Base-by-base conservation (phyloP, 257 asterid genomes). In the Catharanthus roseus region DNA sequence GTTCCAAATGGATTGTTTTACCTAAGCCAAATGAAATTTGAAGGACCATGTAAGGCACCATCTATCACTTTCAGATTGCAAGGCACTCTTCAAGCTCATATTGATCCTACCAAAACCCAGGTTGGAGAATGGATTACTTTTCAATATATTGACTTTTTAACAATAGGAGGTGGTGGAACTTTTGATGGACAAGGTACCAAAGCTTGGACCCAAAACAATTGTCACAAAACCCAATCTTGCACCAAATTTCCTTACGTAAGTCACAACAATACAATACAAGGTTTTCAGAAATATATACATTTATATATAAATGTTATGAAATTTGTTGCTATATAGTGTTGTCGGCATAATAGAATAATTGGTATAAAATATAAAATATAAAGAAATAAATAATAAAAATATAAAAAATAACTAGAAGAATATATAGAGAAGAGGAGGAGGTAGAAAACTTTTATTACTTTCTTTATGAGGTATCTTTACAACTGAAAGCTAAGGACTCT, bases 31-130 rank as follows among this genome's bases (percentile, higher is more conserved):
- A 38, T 18, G 33, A 42, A 64, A 8, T 16, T 65, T 11, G 21
- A 21, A 24, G 69, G 69, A 10, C 69, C 50, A 2, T 65, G 69
- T 53, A 65, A 39, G 33, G 53, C 51, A 51, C 34, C 69, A n/a
- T n/a, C n/a, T 2, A n/a, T 65, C 23, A 5, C 28, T 9, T 41
- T 65, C 12, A 23, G 23, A n/a, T 5, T 65, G 26, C 18, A 65
- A 23, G 69, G 69, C 19, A 39, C 53, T 18, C 29, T 65, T 21
- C 53, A 36, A 15, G 69, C 69, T n/a, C 51, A 23, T 65, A 9
- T 28, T 5, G 53, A 34, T 39, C 53, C 47, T 0, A 8, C 11
- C 2, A 19, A 65, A 21, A 39, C 21, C 36, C 3, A 23, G 9
- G 9, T 0, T 0, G 29, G 21, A 13, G 21, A 42, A 18, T 65